phyloP scores from a whole-genome alignment of 371 early-diverging fungal species.

The Quaeritorhiza haematococci region DNA sequence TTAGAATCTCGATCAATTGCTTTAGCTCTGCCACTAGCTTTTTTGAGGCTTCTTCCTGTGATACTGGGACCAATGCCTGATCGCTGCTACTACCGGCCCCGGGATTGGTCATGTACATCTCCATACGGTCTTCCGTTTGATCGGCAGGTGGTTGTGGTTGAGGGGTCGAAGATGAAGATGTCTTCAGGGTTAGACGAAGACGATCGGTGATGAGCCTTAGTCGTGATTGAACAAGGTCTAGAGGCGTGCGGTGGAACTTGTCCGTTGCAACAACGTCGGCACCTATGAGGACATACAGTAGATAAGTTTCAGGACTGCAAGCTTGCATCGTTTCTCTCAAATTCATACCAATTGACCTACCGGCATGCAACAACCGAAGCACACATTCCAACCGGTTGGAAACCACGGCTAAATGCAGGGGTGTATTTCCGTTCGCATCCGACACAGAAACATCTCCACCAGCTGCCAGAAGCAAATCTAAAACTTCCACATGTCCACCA shows the following conservation, averaged over 20 bases:
- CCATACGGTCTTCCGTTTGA: too few species aligned
- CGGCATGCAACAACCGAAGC: conserved; percentile 18
- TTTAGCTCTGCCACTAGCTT: conserved; percentile 5
- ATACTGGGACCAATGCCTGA: too few species aligned
- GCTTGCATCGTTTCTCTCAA: not conserved
- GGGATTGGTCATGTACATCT: too few species aligned
- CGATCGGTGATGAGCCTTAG: conserved; percentile 3
- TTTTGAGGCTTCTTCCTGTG: not conserved
- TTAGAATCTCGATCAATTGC: conserved; percentile 15
- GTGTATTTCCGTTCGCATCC: conserved; percentile 27
- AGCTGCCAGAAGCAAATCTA: conserved; percentile 2
- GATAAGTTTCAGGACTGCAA: not conserved
- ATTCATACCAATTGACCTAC: conserved; percentile 9
- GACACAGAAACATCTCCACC: not conserved
- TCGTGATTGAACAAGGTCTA: conserved; percentile 15
- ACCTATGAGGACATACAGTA: not conserved
- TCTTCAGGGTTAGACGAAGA: not conserved
- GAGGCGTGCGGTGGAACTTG: conserved; percentile 15
- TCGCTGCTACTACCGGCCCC: too few species aligned
- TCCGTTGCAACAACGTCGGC: conserved; percentile 13
- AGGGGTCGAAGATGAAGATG: too few species aligned
- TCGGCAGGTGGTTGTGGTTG: too few species aligned
- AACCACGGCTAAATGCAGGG: conserved; percentile 28
- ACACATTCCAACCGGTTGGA: conserved; percentile 21
- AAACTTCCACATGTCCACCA: conserved; percentile 10